A percentile compares a stretch with the other conserved stretches of the same genome.
Evolutionary conservation across 805 yeast genomes (phyloP).

Genomic region (Pichia eremophila): DNA sequence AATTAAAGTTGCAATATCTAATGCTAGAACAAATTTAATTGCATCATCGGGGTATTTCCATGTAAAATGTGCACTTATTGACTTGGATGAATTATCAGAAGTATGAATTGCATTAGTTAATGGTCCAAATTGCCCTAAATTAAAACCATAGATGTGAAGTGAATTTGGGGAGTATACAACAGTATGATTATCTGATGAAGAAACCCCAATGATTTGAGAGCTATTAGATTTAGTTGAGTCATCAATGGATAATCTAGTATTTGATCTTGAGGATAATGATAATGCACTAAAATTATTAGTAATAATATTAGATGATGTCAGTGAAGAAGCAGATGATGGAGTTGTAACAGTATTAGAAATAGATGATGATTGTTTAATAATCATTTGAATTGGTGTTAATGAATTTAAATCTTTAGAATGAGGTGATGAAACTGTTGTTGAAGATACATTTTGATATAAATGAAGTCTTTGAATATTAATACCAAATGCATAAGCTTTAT

Average conservation of each 20-base stretch:
- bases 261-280: background rate
- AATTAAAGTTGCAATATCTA: conserved; percentile 63
- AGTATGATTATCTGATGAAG: conserved; percentile 63
- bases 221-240: background rate
- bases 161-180: conserved; percentile 42
- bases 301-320: conserved; percentile 1
- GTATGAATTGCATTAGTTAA: conserved; percentile 24
- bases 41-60: conserved; percentile 35
- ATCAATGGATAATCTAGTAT: background rate
- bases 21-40: conserved; percentile 50
- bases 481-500: conserved; percentile 74
- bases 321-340: conserved; percentile 11
- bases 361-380: background rate
- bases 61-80: conserved; percentile 25
- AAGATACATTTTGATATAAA: background rate
- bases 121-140: conserved; percentile 71
- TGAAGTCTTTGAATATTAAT: conserved; percentile 33
- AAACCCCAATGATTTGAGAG: conserved; percentile 31
- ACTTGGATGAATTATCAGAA: conserved; percentile 20
- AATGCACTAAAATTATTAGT: conserved; percentile 1
- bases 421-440: background rate
- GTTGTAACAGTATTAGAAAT: background rate
- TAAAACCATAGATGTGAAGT: conserved; percentile 65
- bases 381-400: background rate
- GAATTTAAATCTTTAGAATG: conserved; percentile 3